Percentiles rank a stretch among this genome's conserved stretches.
phyloP scores from a whole-genome alignment of 352 stramenopile genomes.

The Pythium brachiatum region DNA sequence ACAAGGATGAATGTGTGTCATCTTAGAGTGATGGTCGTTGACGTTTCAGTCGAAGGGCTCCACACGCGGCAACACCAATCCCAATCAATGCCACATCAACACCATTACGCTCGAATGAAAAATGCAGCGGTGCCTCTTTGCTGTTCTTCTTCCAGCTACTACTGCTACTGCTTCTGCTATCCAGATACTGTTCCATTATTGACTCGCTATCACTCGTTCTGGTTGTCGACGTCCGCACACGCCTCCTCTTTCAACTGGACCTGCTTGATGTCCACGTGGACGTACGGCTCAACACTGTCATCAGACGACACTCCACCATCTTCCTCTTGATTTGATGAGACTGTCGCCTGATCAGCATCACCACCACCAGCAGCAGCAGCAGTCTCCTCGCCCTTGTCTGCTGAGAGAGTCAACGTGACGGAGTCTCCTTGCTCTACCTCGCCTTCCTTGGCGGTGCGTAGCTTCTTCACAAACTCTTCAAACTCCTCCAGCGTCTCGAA shows the following conservation, averaged over 20 bases:
- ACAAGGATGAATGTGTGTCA: too few relatives aligned
- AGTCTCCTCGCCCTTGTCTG: neutral
- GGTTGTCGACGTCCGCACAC: neutral
- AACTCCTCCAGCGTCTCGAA: conserved; percentile 53
- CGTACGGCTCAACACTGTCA: neutral
- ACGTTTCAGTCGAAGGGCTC: too few relatives aligned
- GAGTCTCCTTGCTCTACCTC: conserved; percentile 1
- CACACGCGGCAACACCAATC: too few relatives aligned
- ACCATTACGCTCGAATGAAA: too few relatives aligned
- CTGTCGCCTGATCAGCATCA: neutral
- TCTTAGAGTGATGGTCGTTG: too few relatives aligned
- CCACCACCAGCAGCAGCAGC: neutral
- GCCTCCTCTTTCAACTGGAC: neutral
- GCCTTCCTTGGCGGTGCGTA: conserved; percentile 21
- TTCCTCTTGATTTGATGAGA: neutral
- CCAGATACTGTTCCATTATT: too few relatives aligned
- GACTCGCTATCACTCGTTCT: neutral
- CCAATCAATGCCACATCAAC: too few relatives aligned
- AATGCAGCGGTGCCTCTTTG: too few relatives aligned
- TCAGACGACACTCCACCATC: neutral
- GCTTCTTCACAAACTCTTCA: conserved; percentile 44
- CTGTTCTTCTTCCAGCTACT: too few relatives aligned
- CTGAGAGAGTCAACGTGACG: neutral
- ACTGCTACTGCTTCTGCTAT: neutral
- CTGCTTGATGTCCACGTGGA: neutral